Evolutionary conservation across 2,329 filamentous ascomycete species (phyloP).

Genomic region (Fusarium poae): DNA sequence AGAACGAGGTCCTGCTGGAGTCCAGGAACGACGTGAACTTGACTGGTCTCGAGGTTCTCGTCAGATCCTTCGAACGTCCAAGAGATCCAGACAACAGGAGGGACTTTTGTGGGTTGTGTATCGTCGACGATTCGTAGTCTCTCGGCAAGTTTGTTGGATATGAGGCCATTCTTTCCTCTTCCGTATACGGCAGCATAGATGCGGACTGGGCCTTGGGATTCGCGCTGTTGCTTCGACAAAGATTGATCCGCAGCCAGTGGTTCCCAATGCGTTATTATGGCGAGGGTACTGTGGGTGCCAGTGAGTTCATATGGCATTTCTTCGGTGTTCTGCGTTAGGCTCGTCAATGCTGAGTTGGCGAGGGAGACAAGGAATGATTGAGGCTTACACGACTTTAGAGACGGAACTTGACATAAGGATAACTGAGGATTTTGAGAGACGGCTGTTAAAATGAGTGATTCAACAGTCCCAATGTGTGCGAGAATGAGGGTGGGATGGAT

Average conservation of each 20-base stretch:
- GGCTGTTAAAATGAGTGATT: not conserved
- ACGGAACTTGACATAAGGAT: not conserved
- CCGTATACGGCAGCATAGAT: conserved; percentile 13
- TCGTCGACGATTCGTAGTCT: not conserved
- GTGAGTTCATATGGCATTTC: conserved; percentile 19
- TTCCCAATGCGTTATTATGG: conserved; percentile 16
- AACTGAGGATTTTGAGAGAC: not conserved
- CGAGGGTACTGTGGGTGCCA: not conserved
- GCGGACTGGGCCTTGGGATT: not conserved
- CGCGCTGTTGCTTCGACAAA: not conserved
- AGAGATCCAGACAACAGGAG: conserved; percentile 15
- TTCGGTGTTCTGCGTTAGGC: conserved; percentile 1
- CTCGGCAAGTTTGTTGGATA: conserved; percentile 17
- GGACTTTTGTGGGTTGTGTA: not conserved
- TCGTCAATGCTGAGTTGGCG: not conserved
- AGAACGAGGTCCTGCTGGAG: conserved; percentile 28
- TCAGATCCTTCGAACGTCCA: conserved; percentile 3
- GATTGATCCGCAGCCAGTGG: not conserved
- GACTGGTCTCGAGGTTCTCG: conserved; percentile 17
- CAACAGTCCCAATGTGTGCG: not conserved
- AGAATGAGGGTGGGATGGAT: not conserved
- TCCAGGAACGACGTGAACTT: conserved; percentile 15
- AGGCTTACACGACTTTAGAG: not conserved
- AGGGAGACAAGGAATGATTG: too few species aligned
- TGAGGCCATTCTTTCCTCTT: conserved; percentile 4